Evolutionary conservation across 2,329 filamentous ascomycete genomes (phyloP).

Genomic region (Calonectria leucothoes): DNA sequence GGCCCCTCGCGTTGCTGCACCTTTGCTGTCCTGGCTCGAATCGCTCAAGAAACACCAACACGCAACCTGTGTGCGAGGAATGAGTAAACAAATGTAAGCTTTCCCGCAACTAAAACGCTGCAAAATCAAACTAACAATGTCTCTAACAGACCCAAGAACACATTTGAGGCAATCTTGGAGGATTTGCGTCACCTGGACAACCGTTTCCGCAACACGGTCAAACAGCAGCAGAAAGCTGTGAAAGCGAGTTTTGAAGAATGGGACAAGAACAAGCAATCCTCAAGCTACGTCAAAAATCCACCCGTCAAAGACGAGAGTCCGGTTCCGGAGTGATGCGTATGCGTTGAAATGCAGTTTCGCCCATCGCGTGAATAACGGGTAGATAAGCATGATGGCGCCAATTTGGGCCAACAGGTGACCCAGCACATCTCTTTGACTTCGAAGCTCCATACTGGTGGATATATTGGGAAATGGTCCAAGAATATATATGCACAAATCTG

Average conservation of each 20-base stretch:
- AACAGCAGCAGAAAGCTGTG: background rate
- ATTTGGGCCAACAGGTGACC: background rate
- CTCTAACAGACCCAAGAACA: background rate
- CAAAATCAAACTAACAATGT: background rate
- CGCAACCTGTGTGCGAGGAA: background rate
- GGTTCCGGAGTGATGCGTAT: background rate
- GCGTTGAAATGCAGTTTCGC: background rate
- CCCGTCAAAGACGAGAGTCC: background rate
- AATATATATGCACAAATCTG: background rate
- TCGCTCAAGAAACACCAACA: no score
- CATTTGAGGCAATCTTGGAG: background rate
- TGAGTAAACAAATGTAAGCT: background rate
- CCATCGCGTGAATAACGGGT: background rate
- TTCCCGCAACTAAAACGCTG: rapidly evolving
- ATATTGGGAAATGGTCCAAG: background rate
- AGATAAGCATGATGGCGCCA: no score
- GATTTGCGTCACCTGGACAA: background rate
- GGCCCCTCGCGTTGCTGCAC: background rate
- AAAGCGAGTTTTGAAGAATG: background rate
- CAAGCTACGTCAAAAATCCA: no score
- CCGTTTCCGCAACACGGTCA: background rate
- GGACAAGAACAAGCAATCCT: background rate
- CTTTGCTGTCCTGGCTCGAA: no score
- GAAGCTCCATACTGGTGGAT: background rate
- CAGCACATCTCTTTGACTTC: background rate